phyloP scores from a whole-genome alignment of 768 basidiomycete species.

The Mycena filopes region DNA sequence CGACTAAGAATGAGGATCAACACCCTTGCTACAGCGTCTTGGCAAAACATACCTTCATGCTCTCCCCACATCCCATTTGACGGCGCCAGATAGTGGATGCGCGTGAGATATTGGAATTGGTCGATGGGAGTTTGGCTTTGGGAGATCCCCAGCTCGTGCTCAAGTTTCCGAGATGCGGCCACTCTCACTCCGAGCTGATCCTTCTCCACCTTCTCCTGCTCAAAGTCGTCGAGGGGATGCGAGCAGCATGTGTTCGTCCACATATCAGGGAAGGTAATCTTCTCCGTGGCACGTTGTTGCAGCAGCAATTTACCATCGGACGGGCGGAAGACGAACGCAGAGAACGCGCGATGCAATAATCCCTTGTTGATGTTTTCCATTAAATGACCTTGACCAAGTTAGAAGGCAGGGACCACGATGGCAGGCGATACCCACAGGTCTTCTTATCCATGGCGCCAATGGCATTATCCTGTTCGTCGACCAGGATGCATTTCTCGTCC shows the following conservation, averaged over 20 bases:
- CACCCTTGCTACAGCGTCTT: not conserved
- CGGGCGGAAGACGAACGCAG: conserved; percentile 95
- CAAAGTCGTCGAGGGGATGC: conserved; percentile 94
- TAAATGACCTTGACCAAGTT: conserved; percentile 76
- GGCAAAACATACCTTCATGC: conserved; percentile 81
- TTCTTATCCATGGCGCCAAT: conserved; percentile 95
- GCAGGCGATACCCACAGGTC: conserved; percentile 72
- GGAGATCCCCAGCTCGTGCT: conserved; percentile 97
- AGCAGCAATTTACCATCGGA: conserved; percentile 92
- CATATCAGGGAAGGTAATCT: conserved; percentile 99
- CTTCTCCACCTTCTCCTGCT: conserved; percentile 79
- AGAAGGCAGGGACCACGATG: conserved; percentile 11
- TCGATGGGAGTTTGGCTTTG: conserved; percentile 78
- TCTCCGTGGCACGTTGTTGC: conserved; percentile 96
- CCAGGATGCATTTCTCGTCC: conserved; percentile 95
- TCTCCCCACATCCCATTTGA: conserved; percentile 96
- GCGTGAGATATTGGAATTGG: conserved; percentile 92
- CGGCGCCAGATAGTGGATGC: conserved; percentile 97
- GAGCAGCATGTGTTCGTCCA: conserved; percentile 99
- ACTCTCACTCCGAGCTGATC: conserved; percentile 85
- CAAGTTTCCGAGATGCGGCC: conserved; percentile 95
- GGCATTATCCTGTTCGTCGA: conserved; percentile 86
- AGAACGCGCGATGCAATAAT: conserved; percentile 96
- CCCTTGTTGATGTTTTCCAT: conserved; percentile 98
- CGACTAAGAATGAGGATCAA: conserved; percentile 66